Evolutionary conservation across 768 basidiomycete species (phyloP), one percentile per base, ranked within the genome.

Genomic region (Hortiboletus campestris): DNA sequence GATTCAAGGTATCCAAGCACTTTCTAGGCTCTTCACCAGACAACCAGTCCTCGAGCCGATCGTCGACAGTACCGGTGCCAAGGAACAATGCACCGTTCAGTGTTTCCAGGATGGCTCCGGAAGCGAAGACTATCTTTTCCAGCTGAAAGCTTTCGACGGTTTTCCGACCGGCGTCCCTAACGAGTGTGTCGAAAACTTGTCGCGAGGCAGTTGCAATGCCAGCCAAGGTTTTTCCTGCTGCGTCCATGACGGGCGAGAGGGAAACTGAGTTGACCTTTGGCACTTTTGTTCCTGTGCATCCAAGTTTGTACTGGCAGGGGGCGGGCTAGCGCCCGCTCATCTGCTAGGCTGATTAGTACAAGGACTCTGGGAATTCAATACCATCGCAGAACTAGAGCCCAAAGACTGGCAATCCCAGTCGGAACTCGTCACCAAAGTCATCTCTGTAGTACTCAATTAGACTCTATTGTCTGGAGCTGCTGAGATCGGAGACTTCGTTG

Each of bases 11-110:
- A 3, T 49, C 19, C 35, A 63, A 12, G 13, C 52, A 63, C 1
- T 1, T 13, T 6, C 4, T 16, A 0, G 58, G 62, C 13, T 63
- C 62, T 8, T 25, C 22, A 28, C 49, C 22, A 2, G 4, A 1
- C 4, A 64, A 7, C 58, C n/a, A n/a, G n/a, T 63, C 54, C 1
- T 3, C 6, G 3, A 64, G 55, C 4, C 62, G 36, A 19, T 41
- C 49, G 2, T 63, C 61, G 28, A 61, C 10, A 4, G 1, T 17
- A 16, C 31, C 22, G 1, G 11, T 34, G 6, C n/a, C n/a, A 13
- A 38, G 31, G n/a, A 52, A 0, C 14, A 57, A 28, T 0, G 59
- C 14, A 20, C 34, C 44, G 28, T 53, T 59, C 6, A 53, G 47
- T 0, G 53, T 41, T n/a, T 55, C 61, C 22, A 63, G 36, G 31